Percentiles rank a stretch among this genome's conserved stretches.
phyloP scores from a whole-genome alignment of 148 eudicot species.

The Heliosperma pusillum region DNA sequence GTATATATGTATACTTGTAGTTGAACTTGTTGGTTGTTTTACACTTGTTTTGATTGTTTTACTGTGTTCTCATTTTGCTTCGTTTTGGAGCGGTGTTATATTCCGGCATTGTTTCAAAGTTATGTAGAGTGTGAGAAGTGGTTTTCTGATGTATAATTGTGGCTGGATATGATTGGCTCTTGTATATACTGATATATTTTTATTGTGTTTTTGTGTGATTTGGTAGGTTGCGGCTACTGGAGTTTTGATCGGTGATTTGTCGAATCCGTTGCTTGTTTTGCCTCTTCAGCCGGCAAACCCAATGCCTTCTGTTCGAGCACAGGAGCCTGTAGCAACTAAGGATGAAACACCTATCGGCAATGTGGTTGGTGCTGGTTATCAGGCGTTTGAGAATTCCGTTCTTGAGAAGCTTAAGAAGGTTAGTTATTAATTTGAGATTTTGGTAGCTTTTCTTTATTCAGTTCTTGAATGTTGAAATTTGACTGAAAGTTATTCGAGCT shows the following conservation, averaged over 20 bases:
- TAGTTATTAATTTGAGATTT: neutral
- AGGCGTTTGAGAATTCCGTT: constrained; percentile 63
- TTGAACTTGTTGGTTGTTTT: too few relatives aligned
- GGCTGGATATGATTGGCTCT: neutral
- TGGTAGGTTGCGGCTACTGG: constrained; percentile 58
- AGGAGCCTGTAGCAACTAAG: constrained; percentile 30
- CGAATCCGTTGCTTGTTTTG: constrained; percentile 69
- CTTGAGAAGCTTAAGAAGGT: constrained; percentile 74
- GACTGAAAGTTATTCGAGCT: too few relatives aligned
- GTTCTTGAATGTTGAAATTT: neutral
- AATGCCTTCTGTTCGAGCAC: constrained; percentile 38
- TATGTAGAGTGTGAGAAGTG: neutral
- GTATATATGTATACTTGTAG: neutral
- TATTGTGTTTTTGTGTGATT: constrained; percentile 7
- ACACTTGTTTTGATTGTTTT: neutral
- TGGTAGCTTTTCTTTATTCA: neutral
- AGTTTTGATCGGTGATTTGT: constrained; percentile 55
- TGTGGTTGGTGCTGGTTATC: constrained; percentile 63
- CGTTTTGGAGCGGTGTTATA: neutral
- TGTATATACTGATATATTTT: neutral
- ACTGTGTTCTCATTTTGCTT: neutral
- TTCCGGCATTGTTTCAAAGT: neutral
- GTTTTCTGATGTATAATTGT: neutral
- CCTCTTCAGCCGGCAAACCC: constrained; percentile 50
- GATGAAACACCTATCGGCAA: constrained; percentile 44